These are phyloP conservation scores for Paratinospora sagittata DNA, from an alignment of 164 flowering plant species.

Conservation along the genomic window DNA sequence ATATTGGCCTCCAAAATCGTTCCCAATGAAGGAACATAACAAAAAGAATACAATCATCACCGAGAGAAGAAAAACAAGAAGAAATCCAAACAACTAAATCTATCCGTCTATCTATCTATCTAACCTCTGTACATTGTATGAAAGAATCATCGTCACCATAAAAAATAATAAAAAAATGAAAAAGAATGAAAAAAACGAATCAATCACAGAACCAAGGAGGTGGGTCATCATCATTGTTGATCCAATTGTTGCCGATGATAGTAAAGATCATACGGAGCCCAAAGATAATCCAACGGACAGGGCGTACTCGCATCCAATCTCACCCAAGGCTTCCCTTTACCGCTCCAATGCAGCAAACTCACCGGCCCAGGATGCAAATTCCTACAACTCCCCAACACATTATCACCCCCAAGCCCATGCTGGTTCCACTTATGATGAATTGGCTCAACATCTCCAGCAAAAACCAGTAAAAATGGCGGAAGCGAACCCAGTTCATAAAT, in stretches of 20 bases:
- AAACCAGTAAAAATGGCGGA: constrained; percentile 69
- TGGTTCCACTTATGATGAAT: constrained; percentile 86
- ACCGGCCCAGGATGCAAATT: constrained; percentile 78
- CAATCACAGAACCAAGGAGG: constrained; percentile 11
- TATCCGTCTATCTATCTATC: too few species aligned
- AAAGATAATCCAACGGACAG: constrained; percentile 58
- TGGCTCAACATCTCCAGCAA: constrained; percentile 62
- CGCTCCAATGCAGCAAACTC: constrained; percentile 81
- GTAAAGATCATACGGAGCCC: constrained; percentile 76
- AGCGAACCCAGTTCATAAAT: constrained; percentile 77
- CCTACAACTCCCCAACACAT: constrained; percentile 62
- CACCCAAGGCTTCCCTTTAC: constrained; percentile 88
- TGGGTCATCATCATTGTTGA: not conserved
- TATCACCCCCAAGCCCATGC: constrained; percentile 84
- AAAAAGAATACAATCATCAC: not conserved
- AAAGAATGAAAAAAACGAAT: constrained; percentile 9
- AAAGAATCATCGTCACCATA: constrained; percentile 22
- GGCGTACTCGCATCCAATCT: constrained; percentile 54
- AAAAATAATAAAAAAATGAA: constrained; percentile 11
- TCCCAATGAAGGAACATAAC: not conserved
- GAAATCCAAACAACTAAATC: not conserved
- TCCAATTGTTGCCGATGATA: constrained; percentile 15
- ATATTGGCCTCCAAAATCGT: constrained; percentile 10
- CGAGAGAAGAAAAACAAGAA: not conserved
- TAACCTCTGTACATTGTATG: constrained; percentile 21